Evolutionary conservation across 2,329 filamentous ascomycete species (phyloP), one percentile per base, ranked within the genome.

Genomic region (Nemania diffusa): DNA sequence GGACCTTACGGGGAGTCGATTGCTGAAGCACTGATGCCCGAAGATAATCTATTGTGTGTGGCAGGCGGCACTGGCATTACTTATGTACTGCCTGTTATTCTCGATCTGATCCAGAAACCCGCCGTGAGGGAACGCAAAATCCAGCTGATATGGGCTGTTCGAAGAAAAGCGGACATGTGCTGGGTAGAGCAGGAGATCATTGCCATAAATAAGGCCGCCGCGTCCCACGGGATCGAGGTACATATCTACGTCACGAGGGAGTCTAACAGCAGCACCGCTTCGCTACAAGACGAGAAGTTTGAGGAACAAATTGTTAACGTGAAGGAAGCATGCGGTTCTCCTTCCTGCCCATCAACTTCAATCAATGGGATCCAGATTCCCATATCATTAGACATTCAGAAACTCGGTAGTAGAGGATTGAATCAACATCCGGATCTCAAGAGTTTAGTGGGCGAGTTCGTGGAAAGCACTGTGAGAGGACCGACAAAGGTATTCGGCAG

Each of bases 141-240:
- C 1, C 85, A 89, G 72, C 84, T 92, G n/a, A 80, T 91, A 63
- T 92, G 90, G 90, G 85, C 86, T 1, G 81, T 92, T 42, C 83
- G 88, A 15, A 83, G 85, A 46, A 79, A 79, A 6, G 75, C 77
- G 6, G 86, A 91, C 68, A 76, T 87, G 17, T 79, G 82, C 22
- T 92, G 90, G 89, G 79, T 91, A 9, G 77, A 79, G 27, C 73
- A 79, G 5, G 90, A 92, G 74, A 78, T 92, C 11, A 79, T 83
- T 2, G 69, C 81, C 6, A 78, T 91, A 9, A 79, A 78, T 4
- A 79, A 79, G 7, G 77, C 80, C 1, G 80, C 79, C 3, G 73
- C 76, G 2, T 69, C 72, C 0, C 79, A 81, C 57, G 76, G 81
- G 4, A 79, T 91, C 57, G 80, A 80, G 11, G 81, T 91, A 48